Evolutionary conservation across 495 filamentous ascomycete genomes (phyloP).

Genomic region (Lasiosphaeris hirsuta): DNA sequence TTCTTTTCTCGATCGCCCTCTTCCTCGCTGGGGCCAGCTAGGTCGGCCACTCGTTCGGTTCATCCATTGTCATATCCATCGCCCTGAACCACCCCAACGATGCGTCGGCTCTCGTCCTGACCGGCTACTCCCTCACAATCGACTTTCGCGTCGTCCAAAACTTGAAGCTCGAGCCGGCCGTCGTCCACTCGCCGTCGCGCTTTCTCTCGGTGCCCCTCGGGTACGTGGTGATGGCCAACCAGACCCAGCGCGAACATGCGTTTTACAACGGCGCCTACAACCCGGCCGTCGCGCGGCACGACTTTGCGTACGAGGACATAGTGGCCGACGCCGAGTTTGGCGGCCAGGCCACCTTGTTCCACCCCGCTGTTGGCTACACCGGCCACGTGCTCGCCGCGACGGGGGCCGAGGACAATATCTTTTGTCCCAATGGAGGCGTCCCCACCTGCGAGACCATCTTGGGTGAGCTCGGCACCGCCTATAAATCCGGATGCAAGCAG

Average conservation of each 20-base stretch:
- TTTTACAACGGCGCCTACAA: no score
- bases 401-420: conserved; percentile 27
- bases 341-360: no score
- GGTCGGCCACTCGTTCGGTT: conserved; percentile 22
- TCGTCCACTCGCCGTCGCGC: not conserved
- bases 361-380: no score
- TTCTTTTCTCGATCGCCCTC: no score
- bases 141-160: not conserved
- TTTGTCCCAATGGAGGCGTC: no score
- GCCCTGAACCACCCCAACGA: conserved; percentile 20
- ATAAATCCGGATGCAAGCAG: not conserved
- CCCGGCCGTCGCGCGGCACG: no score
- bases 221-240: not conserved
- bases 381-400: conserved; percentile 16
- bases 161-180: not conserved
- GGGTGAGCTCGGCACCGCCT: no score
- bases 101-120: conserved; percentile 19
- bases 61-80: conserved; percentile 14
- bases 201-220: not conserved
- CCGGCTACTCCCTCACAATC: conserved; percentile 1
- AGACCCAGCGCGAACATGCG: not conserved
- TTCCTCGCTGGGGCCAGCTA: not conserved
- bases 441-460: no score
- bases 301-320: no score
- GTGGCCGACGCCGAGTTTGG: no score